These are phyloP conservation scores for Cyclotella sp. DNA, from an alignment of 108 stramenopile genomes.

Conservation along the genomic window DNA sequence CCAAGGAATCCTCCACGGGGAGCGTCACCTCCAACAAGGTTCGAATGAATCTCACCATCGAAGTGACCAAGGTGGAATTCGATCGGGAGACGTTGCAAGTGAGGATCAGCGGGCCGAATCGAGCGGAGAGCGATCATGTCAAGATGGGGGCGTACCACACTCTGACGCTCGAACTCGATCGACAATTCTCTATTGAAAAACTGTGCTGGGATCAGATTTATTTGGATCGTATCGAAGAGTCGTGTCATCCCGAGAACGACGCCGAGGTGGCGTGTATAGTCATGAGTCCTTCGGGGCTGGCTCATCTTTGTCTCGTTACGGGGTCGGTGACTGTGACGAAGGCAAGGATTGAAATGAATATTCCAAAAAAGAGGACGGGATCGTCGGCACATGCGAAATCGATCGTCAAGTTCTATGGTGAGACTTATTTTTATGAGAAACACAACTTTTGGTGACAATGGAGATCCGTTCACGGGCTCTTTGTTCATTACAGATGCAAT, in stretches of 20 bases:
- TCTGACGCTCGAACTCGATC: slow-evolving; percentile 87
- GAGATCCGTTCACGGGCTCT: not conserved
- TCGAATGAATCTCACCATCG: slow-evolving; percentile 89
- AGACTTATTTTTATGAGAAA: not conserved
- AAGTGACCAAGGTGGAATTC: slow-evolving; percentile 93
- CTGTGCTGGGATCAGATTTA: slow-evolving; percentile 94
- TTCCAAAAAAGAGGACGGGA: slow-evolving; percentile 94
- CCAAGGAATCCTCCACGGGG: slow-evolving; percentile 90
- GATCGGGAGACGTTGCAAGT: slow-evolving; percentile 88
- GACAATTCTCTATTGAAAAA: slow-evolving; percentile 93
- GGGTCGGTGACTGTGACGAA: slow-evolving; percentile 91
- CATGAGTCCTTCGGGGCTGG: slow-evolving; percentile 86
- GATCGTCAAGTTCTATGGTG: slow-evolving; percentile 82
- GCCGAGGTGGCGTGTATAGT: slow-evolving; percentile 96
- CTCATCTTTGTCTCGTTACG: slow-evolving; percentile 94
- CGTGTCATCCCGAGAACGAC: slow-evolving; percentile 86
- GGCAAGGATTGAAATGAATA: slow-evolving; percentile 90
- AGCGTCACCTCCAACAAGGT: slow-evolving; percentile 88
- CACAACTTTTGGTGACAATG: not conserved
- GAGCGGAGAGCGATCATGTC: slow-evolving; percentile 82
- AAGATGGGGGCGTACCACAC: slow-evolving; percentile 96
- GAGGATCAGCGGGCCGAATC: slow-evolving; percentile 84
- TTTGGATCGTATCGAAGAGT: slow-evolving; percentile 91
- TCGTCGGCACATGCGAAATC: slow-evolving; percentile 86
- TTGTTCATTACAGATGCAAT: slow-evolving; percentile 61